Conservation (phyloP, 305 asterid genomes). For the Fraxinus paxiana region DNA sequence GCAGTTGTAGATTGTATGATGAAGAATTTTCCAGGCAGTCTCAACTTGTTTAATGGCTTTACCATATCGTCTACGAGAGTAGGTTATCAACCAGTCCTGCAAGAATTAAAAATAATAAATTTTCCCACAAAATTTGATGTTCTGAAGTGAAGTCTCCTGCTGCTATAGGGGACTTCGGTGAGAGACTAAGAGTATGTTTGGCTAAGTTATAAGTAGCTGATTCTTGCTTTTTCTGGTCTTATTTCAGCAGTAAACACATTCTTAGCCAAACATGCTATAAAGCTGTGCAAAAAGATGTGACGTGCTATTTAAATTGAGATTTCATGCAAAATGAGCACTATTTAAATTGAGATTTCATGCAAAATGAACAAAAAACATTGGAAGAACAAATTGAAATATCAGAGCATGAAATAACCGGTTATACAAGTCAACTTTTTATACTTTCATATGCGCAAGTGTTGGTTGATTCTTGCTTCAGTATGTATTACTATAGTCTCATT, state of each 20-base stretch:
- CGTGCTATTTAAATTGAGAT: not conserved
- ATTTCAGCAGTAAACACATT: not conserved
- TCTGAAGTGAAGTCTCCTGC: constrained; percentile 20
- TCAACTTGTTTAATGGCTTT: constrained; percentile 56
- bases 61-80: constrained; percentile 84
- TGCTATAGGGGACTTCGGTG: not conserved
- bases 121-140: not conserved
- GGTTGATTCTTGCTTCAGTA: not conserved
- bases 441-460: not conserved
- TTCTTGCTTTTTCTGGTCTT: not conserved
- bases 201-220: not conserved
- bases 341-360: not conserved
- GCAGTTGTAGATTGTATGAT: constrained; percentile 80
- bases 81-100: constrained; percentile 81
- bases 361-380: not conserved
- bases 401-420: not conserved
- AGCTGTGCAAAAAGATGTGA: not conserved
- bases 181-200: not conserved
- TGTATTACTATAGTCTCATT: not conserved
- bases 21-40: constrained; percentile 84
- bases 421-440: not conserved
- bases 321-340: not conserved
- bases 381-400: not conserved
- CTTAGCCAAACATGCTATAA: not conserved
- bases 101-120: constrained; percentile 18